Evolutionary conservation across 2,329 filamentous ascomycete genomes (phyloP), one percentile per base, ranked within the genome.

Genomic region (Paecilomyces niveus): DNA sequence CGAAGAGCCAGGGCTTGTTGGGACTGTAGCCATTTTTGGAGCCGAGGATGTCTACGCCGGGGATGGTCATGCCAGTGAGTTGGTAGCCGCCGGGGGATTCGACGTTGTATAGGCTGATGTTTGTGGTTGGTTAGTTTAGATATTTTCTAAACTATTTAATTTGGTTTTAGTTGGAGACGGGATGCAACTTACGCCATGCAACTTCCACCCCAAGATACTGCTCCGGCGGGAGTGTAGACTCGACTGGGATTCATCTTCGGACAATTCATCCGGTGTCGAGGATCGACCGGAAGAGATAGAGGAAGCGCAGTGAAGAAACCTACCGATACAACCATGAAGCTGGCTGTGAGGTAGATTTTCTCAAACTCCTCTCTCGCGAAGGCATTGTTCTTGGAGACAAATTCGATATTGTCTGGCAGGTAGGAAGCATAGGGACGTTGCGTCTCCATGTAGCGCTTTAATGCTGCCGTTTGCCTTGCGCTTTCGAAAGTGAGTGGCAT

Each of bases 381-480:
- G 3, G 79, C 81, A 62, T 84, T 84, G 67, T 82, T 83, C 61
- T 78, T 78, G 1, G 81, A 80, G 6, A 77, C 69, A 58, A 87
- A 88, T 0, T 81, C 76, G 49, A 86, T 75, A 57, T 87, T 87
- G 62, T 84, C 82, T 0, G 85, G 85, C 0, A 88, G 75, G 65
- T 85, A 88, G 0, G 83, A 80, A 0, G 85, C 85, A 54, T 84
- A 80, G 1, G 81, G 78, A 6, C 85, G 78, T 61, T 86, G 84
- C 0, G 84, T 87, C 24, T 82, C 81, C 66, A 81, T 81, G 68
- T 88, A 88, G 3, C 85, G 78, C 53, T 82, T 73, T 0, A 85
- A 79, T 0, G 85, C 84, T 33, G 82, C 78, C 21, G 77, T 68
- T 58, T 74, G 71, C 32, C 65, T 64, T 57, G 67, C 60, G 61